Conservation (phyloP, 805 yeast species). For the Ogataea siamensis region DNA sequence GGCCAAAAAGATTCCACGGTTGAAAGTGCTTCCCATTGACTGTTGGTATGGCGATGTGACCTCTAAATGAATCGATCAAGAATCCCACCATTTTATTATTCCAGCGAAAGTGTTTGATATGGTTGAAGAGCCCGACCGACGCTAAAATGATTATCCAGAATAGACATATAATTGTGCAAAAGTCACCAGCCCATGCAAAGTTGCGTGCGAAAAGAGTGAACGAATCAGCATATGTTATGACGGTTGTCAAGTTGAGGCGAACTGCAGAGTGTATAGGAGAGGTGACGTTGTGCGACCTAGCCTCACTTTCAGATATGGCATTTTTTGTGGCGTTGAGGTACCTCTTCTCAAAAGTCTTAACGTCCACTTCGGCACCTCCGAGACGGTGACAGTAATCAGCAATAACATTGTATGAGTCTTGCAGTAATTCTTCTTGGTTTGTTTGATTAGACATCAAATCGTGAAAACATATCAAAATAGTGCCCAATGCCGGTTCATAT, state of each 20-base stretch:
- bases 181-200: conserved; percentile 14
- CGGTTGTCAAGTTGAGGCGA: conserved; percentile 5
- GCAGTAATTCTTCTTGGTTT: neutral
- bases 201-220: conserved; percentile 24
- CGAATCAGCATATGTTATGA: conserved; percentile 16
- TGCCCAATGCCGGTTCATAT: conserved; percentile 28
- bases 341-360: conserved; percentile 1
- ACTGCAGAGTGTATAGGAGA: conserved; percentile 19
- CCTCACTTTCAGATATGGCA: conserved; percentile 5
- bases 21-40: conserved; percentile 23
- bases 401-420: conserved; percentile 11
- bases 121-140: conserved; percentile 19
- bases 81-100: conserved; percentile 10
- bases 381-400: conserved; percentile 15
- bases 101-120: conserved; percentile 13
- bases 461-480: conserved; percentile 26
- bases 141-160: conserved; percentile 25
- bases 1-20: conserved; percentile 24
- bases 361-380: conserved; percentile 12
- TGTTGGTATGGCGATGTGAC: conserved; percentile 24
- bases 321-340: conserved; percentile 18
- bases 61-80: conserved; percentile 17
- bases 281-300: neutral
- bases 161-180: conserved; percentile 18
- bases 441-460: conserved; percentile 9